These are phyloP conservation scores for Amanita exitialis DNA, from an alignment of 768 basidiomycete genomes.

Conservation along the genomic window DNA sequence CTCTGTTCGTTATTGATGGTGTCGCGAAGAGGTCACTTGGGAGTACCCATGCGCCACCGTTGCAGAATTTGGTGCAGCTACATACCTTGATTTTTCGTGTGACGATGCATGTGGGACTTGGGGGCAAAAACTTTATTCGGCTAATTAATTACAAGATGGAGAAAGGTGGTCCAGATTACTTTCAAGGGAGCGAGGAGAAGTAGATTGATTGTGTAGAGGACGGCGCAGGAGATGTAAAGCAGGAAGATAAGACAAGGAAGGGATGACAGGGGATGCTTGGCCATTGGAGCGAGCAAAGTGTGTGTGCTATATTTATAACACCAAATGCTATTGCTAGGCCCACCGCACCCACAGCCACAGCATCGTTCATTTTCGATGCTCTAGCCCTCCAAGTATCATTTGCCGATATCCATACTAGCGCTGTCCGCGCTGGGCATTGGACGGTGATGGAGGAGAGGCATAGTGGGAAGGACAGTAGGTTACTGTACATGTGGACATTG, in stretches of 20 bases:
- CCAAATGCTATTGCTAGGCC: constrained; percentile 32
- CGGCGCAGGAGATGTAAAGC: constrained; percentile 27
- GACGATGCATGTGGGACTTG: too few relatives aligned
- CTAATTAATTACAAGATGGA: too few relatives aligned
- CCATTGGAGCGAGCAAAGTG: constrained; percentile 2
- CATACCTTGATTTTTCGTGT: too few relatives aligned
- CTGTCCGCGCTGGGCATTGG: too few relatives aligned
- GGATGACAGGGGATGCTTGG: constrained; percentile 5
- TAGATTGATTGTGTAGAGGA: constrained; percentile 33
- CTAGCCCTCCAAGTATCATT: constrained; percentile 45
- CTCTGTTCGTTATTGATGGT: too few relatives aligned
- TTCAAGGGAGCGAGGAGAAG: constrained; percentile 9
- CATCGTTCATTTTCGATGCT: constrained; percentile 50
- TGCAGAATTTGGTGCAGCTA: too few relatives aligned
- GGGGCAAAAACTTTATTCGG: too few relatives aligned
- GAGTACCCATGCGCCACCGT: too few relatives aligned
- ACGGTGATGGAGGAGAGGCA: too few relatives aligned
- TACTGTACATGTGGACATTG: too few relatives aligned
- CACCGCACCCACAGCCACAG: constrained; percentile 52
- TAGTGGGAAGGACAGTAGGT: too few relatives aligned
- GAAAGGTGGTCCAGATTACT: constrained; percentile 6
- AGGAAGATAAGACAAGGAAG: constrained; percentile 18
- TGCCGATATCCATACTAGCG: constrained; percentile 50
- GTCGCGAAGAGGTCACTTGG: too few relatives aligned
- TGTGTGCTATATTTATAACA: background rate